These are phyloP conservation scores for Exophiala lecanii-corni DNA, from an alignment of 2,329 filamentous ascomycete genomes.

Conservation along the genomic window DNA sequence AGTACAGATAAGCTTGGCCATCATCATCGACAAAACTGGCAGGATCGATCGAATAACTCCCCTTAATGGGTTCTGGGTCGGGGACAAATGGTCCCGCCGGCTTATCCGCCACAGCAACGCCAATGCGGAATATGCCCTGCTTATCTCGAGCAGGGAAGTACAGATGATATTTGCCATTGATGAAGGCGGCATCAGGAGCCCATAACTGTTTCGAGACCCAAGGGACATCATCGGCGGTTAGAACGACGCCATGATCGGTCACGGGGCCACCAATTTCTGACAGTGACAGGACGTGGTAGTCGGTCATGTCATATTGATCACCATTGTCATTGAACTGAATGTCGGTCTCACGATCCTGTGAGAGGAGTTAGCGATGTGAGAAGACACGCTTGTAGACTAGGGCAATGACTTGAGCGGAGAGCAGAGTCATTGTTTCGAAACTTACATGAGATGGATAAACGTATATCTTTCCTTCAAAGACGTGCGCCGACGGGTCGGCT, in stretches of 20 bases:
- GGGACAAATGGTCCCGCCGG: constrained; percentile 68
- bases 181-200: constrained; percentile 67
- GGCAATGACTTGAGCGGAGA: not conserved
- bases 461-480: constrained; percentile 70
- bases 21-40: constrained; percentile 70
- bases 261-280: constrained; percentile 54
- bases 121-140: constrained; percentile 66
- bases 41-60: constrained; percentile 72
- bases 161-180: constrained; percentile 63
- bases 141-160: constrained; percentile 73
- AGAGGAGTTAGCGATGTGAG: not conserved
- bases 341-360: constrained; percentile 68
- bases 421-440: too few species aligned
- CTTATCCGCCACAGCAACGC: constrained; percentile 58
- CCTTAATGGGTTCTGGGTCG: constrained; percentile 60
- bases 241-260: constrained; percentile 67
- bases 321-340: constrained; percentile 78
- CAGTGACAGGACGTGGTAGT: constrained; percentile 74
- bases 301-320: constrained; percentile 78
- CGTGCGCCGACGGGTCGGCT: constrained; percentile 74
- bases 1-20: constrained; percentile 63
- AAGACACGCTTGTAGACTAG: too few species aligned
- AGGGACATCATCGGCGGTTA: constrained; percentile 62
- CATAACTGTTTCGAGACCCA: constrained; percentile 77
- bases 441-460: constrained; percentile 62